Evolutionary conservation across 768 basidiomycete genomes (phyloP), one percentile per base, ranked within the genome.

Genomic region (Kwoniella sp.): DNA sequence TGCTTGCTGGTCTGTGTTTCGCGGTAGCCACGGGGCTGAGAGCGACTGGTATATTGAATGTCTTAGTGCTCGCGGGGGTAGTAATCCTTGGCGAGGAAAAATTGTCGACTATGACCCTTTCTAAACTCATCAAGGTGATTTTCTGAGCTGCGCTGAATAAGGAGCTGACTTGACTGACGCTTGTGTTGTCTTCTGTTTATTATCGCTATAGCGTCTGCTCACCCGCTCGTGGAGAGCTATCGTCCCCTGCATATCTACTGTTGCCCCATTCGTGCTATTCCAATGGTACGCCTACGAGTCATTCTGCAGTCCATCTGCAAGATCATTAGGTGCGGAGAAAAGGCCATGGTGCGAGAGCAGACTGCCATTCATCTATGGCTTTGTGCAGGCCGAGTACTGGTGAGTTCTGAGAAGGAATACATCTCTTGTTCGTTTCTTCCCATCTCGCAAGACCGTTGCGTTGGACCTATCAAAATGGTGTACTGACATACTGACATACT

Each of bases 361-460:
- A 24, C 72, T 86, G 5, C 92, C 92, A 0, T 85, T 86, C 15
- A 86, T 91, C 59, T 99, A 98, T 78, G 81, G 85, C 10, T 85
- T 91, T 73, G 89, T 90, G 1, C 95, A 99, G 77, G 81, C 80
- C 4, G 83, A 84, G 57, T 97, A 98, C 78, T 99, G 95, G 82
- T 82, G 40, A 48, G 80, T 67, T 25, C n/a, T n/a, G 19, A 40
- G 19, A 19, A 9, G 37, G 37, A 19, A 40, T 19, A 9, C 10
- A 40, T 40, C 19, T 9, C 10, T 40, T 19, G 37, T 19, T 40
- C 10, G 37, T 9, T 40, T 19, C 9, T 40, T 19, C 10, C 37
- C 19, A 40, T 9, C 37, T 40, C 37, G 37, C 37, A n/a, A n/a
- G n/a, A n/a, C n/a, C n/a, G n/a, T 40, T n/a, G n/a, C n/a, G n/a